Percentiles rank a stretch among this genome's conserved stretches.
Conservation (phyloP, 2,329 filamentous ascomycete genomes). For the Dendryphion nanum region DNA sequence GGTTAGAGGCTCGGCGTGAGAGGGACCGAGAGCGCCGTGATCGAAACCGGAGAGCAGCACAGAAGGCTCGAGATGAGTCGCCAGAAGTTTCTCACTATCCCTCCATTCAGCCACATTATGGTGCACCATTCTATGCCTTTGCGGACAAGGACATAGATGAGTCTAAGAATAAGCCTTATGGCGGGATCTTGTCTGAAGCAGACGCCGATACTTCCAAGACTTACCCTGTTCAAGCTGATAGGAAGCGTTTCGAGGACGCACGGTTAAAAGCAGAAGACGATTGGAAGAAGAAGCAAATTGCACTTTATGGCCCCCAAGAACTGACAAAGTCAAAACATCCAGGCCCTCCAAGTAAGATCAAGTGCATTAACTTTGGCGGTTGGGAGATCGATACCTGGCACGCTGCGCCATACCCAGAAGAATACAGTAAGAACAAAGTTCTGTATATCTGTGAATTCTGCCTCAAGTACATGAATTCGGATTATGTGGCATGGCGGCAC, state of each 20-base stretch:
- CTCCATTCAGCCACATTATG: conserved; percentile 63
- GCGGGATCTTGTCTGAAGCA: conserved; percentile 82
- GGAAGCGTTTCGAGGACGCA: conserved; percentile 83
- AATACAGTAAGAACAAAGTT: conserved; percentile 93
- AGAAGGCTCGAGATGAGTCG: conserved; percentile 34
- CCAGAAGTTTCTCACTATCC: conserved; percentile 55
- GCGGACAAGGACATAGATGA: conserved; percentile 88
- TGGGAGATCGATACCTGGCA: conserved; percentile 99
- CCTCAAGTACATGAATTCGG: conserved; percentile 98
- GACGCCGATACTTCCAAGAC: conserved; percentile 93
- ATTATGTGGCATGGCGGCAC: conserved; percentile 96
- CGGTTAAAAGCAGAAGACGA: conserved; percentile 89
- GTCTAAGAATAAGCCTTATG: conserved; percentile 88
- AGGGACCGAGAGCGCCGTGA: conserved; percentile 41
- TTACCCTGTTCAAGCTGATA: conserved; percentile 74
- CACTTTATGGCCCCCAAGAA: conserved; percentile 64
- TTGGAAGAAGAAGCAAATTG: conserved; percentile 69
- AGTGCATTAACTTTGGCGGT: conserved; percentile 96
- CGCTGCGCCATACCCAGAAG: conserved; percentile 94
- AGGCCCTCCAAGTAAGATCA: conserved; percentile 93
- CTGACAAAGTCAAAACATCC: conserved; percentile 63
- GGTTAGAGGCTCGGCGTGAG: conserved; percentile 31
- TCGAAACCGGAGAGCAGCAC: conserved; percentile 48
- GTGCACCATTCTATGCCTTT: conserved; percentile 82
- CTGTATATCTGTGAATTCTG: conserved; percentile 99